Base-by-base conservation (phyloP, 2,329 filamentous ascomycete species). In the Aspergillus fischeri region DNA sequence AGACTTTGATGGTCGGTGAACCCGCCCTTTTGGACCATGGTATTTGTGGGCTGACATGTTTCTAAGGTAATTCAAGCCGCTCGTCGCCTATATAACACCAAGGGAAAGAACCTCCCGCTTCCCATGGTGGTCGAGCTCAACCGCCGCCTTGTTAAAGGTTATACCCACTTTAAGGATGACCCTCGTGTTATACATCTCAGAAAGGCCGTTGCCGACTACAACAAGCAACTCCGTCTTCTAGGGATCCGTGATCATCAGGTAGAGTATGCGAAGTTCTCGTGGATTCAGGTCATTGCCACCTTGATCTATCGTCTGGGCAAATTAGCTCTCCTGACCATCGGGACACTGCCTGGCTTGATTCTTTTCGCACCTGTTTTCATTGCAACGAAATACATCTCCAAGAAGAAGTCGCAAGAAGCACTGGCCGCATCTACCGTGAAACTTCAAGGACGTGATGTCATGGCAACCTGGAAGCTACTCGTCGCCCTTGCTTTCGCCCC, bases 111-210 rank as follows among this genome's bases (percentile, higher is more conserved):
- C 74, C 82, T 97, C 41, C 93, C 93, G 6, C 82, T 97, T 24
- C 91, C 93, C 0, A 89, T 93, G 70, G 90, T 97, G 9, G 90
- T 97, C 32, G 94, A 99, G 77, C 84, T 99, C 52, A 97, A 97
- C 76, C 85, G 93, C 52, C 87, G 93, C 38, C 83, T 99, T 5
- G 89, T 95, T 56, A 88, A 93, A 73, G 93, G 93, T 27, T 99
- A 97, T 70, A 90, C 90, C 54, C 87, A 89, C 55, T 97, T 93
- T 81, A 96, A 96, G 77, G 87, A 95, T 60, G 92, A 97, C 67
- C 88, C 88, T 56, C 86, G 92, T 49, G 92, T 97, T 64, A 80
- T 90, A 45, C 80, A 85, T 25, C 79, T 97, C 47, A 89, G 89
- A 66, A 83, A 86, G 51, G 84, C 87, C 5, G 90, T 97, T 59